Base-by-base conservation (phyloP, 2,329 filamentous ascomycete genomes). In the Fusarium anthophilum region DNA sequence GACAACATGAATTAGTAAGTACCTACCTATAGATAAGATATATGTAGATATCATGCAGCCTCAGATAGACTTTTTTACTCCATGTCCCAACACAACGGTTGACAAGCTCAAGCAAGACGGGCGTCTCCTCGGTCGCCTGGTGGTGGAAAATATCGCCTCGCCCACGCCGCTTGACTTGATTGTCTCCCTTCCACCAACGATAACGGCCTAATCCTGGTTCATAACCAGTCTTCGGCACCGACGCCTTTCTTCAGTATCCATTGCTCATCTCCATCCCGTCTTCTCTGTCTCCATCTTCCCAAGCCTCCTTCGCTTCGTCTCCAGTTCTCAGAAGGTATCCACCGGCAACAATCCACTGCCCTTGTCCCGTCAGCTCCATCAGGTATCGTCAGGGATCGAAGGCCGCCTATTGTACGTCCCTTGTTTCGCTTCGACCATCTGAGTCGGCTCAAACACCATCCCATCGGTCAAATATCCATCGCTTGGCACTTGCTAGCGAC, bases 61-160 rank as follows among this genome's bases (percentile, higher is more conserved):
- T n/a, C 43, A 24, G 38, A 57, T 35, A 62, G 39, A 44, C 38
- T 57, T 43, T 47, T 62, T 13, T 56, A 22, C 63, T 58, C 53
- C 55, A 62, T 64, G 59, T 73, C 60, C 66, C 70, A 73, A 44
- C 53, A 41, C 47, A 66, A 43, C 44, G 60, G 60, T 73, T 70
- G 65, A 70, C 54, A 58, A 50, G 55, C 55, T 58, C 50, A 28
- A 66, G 53, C 50, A 28, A 66, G 53, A 47, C 69, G 35, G 53
- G 57, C 53, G 62, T 68, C 53, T 76, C 62, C 73, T 62, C 63
- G 56, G 69, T 73, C 78, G 60, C 68, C 37, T 60, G 67, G 77
- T 79, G 78, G 78, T 79, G 78, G 78, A 79, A 55, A 79, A 76
- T 79, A 79, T 78, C 76, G 61, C 71, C 47, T 60, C 68, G 60